These are phyloP conservation scores for Diaporthe longicolla DNA, from an alignment of 2,329 filamentous ascomycete species.

Conservation along the genomic window DNA sequence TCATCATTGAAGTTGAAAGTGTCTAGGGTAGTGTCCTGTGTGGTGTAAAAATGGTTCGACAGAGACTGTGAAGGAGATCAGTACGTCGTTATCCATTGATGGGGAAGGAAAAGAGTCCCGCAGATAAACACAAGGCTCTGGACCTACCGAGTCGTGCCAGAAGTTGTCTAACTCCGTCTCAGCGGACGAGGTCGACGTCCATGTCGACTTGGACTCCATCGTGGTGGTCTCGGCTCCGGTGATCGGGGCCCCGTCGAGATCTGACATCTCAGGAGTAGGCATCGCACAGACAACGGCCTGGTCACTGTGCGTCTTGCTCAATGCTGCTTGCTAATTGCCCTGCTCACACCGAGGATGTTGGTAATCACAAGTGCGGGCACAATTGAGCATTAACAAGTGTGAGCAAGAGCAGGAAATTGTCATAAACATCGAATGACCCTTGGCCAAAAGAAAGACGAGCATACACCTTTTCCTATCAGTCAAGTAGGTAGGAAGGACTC, in stretches of 20 bases:
- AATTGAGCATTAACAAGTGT: conserved; percentile 41
- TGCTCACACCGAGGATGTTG: background rate
- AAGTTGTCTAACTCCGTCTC: conserved; percentile 40
- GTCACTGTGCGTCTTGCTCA: conserved; percentile 6
- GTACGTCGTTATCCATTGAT: background rate
- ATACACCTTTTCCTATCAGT: conserved; percentile 17
- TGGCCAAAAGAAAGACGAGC: conserved; percentile 21
- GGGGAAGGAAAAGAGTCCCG: background rate
- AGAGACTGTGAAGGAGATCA: conserved; percentile 33
- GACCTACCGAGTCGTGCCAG: conserved; percentile 41
- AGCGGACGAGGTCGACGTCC: conserved; percentile 41
- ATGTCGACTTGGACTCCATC: conserved; percentile 34
- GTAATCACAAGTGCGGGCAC: conserved; percentile 28
- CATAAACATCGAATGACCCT: background rate
- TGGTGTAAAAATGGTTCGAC: conserved; percentile 42
- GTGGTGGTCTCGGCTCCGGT: conserved; percentile 31
- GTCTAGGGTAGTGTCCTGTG: conserved; percentile 34
- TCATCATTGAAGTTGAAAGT: conserved; percentile 42
- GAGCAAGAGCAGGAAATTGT: conserved; percentile 36
- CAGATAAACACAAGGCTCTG: background rate
- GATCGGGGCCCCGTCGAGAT: conserved; percentile 27
- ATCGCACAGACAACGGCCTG: conserved; percentile 16
- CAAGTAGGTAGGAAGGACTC: conserved; percentile 25
- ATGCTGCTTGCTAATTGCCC: conserved; percentile 15
- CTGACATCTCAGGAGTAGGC: conserved; percentile 33